phyloP scores from a whole-genome alignment of 192 early-diverging fungal species.

The Neocallimastix lanati region DNA sequence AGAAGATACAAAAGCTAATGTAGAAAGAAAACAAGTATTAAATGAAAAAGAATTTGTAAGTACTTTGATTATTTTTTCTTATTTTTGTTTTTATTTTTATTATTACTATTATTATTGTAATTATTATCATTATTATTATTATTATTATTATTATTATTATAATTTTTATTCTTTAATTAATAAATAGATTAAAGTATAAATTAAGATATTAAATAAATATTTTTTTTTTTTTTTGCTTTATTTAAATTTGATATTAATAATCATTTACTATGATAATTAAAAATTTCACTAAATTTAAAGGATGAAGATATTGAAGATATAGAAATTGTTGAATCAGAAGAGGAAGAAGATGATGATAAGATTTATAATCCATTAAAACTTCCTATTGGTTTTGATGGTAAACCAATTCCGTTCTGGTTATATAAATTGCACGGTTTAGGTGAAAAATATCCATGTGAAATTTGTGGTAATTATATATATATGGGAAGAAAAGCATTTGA shows the following conservation, averaged over 20 bases:
- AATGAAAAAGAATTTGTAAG: conserved; percentile 59
- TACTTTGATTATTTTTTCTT: background rate
- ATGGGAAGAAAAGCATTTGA: conserved; percentile 94
- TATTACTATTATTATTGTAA: too few relatives aligned
- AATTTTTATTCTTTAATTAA: too few relatives aligned
- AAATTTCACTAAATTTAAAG: background rate
- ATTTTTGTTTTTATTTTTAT: too few relatives aligned
- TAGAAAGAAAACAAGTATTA: conserved; percentile 79
- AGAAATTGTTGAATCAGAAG: conserved; percentile 28
- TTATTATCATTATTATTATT: too few relatives aligned
- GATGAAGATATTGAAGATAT: conserved; percentile 14
- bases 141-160: too few relatives aligned
- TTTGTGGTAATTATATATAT: conserved; percentile 86
- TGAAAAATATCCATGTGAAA: conserved; percentile 87
- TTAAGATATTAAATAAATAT: background rate
- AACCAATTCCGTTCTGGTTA: conserved; percentile 90
- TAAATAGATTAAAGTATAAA: too few relatives aligned
- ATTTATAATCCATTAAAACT: conserved; percentile 93
- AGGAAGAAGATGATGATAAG: conserved; percentile 58
- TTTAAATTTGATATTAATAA: background rate
- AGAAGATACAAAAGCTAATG: conserved; percentile 67
- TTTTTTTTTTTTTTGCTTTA: background rate
- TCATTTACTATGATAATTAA: background rate
- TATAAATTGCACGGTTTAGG: conserved; percentile 94
- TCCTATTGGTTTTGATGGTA: conserved; percentile 93